Conservation (phyloP, 106 monocot species). For the Dendrobium chrysotoxum region DNA sequence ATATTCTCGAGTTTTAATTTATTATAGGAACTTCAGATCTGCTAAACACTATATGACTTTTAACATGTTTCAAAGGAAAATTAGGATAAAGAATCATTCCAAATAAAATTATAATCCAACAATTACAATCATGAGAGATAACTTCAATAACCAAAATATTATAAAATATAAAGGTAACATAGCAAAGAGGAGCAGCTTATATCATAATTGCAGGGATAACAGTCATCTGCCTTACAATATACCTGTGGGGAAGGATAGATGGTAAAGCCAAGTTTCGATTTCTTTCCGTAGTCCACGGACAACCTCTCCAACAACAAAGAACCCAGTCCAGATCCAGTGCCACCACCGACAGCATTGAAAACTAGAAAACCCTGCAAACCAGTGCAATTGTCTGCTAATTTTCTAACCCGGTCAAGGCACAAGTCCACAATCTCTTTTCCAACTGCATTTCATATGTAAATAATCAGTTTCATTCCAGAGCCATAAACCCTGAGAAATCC, state of each 20-base stretch:
- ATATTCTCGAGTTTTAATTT: too few species aligned
- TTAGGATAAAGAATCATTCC: too few species aligned
- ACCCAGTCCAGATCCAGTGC: constrained; percentile 17
- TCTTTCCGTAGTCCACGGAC: constrained; percentile 27
- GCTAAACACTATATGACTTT: too few species aligned
- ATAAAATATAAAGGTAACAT: too few species aligned
- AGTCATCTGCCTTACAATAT: neutral
- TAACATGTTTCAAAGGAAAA: too few species aligned
- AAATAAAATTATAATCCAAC: too few species aligned
- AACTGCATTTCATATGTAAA: neutral
- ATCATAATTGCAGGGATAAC: too few species aligned
- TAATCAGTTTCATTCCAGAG: neutral
- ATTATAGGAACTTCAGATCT: too few species aligned
- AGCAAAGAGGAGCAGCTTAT: too few species aligned
- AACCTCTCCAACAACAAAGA: constrained; percentile 16
- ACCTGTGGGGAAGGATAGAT: constrained; percentile 25
- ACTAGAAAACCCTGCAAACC: constrained; percentile 20
- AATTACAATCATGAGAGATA: too few species aligned
- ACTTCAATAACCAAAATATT: too few species aligned
- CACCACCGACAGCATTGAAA: constrained; percentile 21
- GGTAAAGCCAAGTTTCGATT: constrained; percentile 25
- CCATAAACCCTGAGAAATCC: neutral
- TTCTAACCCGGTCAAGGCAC: constrained; percentile 20
- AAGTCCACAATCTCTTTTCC: constrained; percentile 24
- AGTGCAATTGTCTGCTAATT: constrained; percentile 23